Percentiles rank a stretch among this genome's conserved stretches.
phyloP scores from a whole-genome alignment of 768 basidiomycete species.

The Lentinula boryana region DNA sequence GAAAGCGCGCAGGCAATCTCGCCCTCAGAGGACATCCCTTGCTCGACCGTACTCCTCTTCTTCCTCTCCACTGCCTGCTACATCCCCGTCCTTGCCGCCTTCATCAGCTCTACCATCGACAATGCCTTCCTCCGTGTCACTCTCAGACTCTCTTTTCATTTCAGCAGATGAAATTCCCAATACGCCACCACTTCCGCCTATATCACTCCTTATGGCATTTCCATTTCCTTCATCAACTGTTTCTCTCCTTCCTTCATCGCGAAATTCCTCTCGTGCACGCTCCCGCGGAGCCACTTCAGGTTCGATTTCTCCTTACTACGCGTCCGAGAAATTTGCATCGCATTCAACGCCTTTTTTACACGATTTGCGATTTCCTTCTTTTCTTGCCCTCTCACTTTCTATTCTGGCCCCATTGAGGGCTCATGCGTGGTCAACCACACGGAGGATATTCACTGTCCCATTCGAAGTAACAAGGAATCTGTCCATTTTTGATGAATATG shows the following conservation, averaged over 20 bases:
- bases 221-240: background rate
- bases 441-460: background rate
- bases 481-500: background rate
- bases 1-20: background rate
- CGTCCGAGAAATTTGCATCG: background rate
- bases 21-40: background rate
- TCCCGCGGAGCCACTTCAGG: background rate
- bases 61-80: background rate
- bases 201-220: background rate
- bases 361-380: constrained; percentile 1
- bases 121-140: background rate
- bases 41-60: background rate
- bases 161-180: background rate
- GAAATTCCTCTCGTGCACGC: background rate
- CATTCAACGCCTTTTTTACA: background rate
- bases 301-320: background rate
- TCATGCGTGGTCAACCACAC: background rate
- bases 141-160: background rate
- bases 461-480: background rate
- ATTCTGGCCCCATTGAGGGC: background rate
- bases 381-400: background rate
- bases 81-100: background rate
- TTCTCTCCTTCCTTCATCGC: background rate
- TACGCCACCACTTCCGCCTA: background rate
- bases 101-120: background rate